A percentile compares a stretch with the other conserved stretches of the same genome.
Conservation (phyloP, 371 early-diverging fungal species). For the Synchytrium microbalum region DNA sequence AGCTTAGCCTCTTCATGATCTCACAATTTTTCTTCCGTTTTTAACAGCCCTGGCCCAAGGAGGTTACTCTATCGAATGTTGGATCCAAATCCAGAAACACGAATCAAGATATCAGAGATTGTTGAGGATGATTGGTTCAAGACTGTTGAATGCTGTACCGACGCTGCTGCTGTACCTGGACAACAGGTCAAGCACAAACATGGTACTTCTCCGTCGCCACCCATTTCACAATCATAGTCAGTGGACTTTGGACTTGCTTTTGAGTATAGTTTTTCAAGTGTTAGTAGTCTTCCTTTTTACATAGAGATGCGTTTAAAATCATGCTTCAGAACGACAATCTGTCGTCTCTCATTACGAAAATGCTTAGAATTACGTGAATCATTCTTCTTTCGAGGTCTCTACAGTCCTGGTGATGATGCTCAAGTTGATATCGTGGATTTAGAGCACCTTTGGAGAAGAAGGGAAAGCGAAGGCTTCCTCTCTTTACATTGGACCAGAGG, state of each 20-base stretch:
- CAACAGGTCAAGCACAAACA: background rate
- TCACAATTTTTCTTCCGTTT: no score
- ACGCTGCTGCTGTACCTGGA: background rate
- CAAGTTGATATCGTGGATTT: constrained; percentile 72
- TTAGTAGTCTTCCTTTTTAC: no score
- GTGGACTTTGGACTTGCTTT: no score
- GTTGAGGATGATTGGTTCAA: constrained; percentile 63
- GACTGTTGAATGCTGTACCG: constrained; percentile 24
- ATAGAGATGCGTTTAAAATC: no score
- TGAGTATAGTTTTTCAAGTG: no score
- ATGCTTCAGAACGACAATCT: constrained; percentile 30
- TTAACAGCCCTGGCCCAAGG: background rate
- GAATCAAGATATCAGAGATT: constrained; percentile 53
- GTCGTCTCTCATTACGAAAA: constrained; percentile 46
- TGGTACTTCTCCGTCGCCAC: background rate
- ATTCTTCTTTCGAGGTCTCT: constrained; percentile 68
- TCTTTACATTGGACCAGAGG: constrained; percentile 46
- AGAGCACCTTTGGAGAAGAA: constrained; percentile 40
- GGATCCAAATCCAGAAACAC: constrained; percentile 65
- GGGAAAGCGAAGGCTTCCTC: constrained; percentile 28
- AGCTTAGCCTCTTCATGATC: no score
- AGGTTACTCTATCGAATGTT: constrained; percentile 55
- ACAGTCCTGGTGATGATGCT: constrained; percentile 77
- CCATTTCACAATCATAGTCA: no score
- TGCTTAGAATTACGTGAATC: constrained; percentile 76